Evolutionary conservation across 768 basidiomycete genomes (phyloP).

Genomic region (Tylopilus rubrobrunneus): DNA sequence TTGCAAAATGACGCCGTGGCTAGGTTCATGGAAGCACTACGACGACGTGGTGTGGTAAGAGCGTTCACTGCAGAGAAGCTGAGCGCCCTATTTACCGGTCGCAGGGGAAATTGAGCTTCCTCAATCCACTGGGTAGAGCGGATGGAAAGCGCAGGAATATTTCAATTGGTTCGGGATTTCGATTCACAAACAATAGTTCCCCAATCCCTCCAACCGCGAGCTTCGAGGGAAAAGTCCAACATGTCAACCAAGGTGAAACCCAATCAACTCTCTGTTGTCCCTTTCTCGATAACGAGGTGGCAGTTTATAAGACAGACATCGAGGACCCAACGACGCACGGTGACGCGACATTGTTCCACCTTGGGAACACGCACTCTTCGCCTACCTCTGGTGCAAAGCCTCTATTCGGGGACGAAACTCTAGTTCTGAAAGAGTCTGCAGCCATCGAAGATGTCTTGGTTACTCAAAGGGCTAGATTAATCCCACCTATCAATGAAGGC

Average conservation of each 20-base stretch:
- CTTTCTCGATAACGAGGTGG: background rate
- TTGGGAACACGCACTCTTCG: background rate
- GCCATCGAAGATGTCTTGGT: background rate
- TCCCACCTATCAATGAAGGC: background rate
- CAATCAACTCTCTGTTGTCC: background rate
- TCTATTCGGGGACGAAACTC: background rate
- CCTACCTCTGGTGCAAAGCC: background rate
- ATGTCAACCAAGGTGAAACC: conserved; percentile 26
- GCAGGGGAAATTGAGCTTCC: conserved; percentile 30
- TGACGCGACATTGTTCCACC: background rate
- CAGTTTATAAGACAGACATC: conserved; percentile 29
- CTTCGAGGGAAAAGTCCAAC: conserved; percentile 33
- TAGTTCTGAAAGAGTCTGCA: background rate
- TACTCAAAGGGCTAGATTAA: background rate
- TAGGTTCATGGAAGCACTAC: conserved; percentile 41
- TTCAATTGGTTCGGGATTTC: conserved; percentile 27
- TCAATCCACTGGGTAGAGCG: conserved; percentile 15
- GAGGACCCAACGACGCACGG: conserved; percentile 14
- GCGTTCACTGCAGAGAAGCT: background rate
- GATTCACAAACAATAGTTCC: conserved; percentile 20
- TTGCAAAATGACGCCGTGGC: conserved; percentile 32
- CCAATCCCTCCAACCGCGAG: conserved; percentile 21
- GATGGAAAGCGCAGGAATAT: conserved; percentile 18
- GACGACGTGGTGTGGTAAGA: conserved; percentile 46
- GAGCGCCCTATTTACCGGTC: conserved; percentile 1